Base-by-base conservation (phyloP, 176 grass and related monocot species). In the Urochloa ruziziensis region DNA sequence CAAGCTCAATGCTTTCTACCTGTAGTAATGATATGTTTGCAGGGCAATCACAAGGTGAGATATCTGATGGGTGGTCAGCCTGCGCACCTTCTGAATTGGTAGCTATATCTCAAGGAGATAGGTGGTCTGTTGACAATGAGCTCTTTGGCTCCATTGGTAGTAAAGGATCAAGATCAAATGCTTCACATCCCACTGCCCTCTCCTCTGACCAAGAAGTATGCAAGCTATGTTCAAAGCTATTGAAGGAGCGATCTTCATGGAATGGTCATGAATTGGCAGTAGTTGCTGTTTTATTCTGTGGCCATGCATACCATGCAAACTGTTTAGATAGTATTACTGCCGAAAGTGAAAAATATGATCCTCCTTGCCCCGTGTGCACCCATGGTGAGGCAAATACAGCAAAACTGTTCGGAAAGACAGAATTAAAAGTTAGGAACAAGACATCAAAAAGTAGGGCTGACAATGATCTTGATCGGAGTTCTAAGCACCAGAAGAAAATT, bases 291-390 rank as follows among this genome's bases (percentile, higher is more conserved):
- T 62, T 97, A 77, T 84, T 86, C 42, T 97, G 91, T 35, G 87
- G 91, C 30, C 94, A 92, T 75, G 62, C 76, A 32, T 97, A 90
- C 64, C 94, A 97, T 74, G 89, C 73, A 58, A 90, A 88, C 70
- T 94, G 94, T 88, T 97, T 97, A 66, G 94, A 97, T 56, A 90
- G 75, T 64, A 74, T 94, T 63, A 90, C 86, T 7, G 36, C 37
- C 17, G 94, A 97, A 58, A 72, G 56, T 66, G 91, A 97, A 18
- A 91, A 81, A 89, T 94, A 84, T 74, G 89, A 97, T 19, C 94
- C 94, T 62, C 76, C 72, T 19, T 97, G 91, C 56, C 94, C 89
- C 77, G 23, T 94, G 36, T 92, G 94, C 70, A 92, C 78, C 28
- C 86, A 79, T 64, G 91, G 91, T 62, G 94, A 97, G 75, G 86